A percentile compares a stretch with the other conserved stretches of the same genome.
phyloP scores from a whole-genome alignment of 371 early-diverging fungal species.

The Nematocida sp. region DNA sequence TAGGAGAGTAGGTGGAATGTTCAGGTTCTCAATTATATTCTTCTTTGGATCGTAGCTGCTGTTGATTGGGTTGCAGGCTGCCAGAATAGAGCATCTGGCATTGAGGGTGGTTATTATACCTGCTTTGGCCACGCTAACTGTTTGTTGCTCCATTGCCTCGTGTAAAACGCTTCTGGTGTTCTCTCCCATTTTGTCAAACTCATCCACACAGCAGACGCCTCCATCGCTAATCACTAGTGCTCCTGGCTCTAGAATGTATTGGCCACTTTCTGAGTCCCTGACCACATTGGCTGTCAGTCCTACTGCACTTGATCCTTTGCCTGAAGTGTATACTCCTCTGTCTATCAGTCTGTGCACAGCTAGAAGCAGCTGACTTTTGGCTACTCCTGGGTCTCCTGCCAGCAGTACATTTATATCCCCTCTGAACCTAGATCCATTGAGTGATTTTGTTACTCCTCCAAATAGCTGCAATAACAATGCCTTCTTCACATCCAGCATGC shows the following conservation, averaged over 20 bases:
- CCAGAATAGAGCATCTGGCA: conserved; percentile 64
- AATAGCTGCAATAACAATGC: conserved; percentile 89
- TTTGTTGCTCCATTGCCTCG: conserved; percentile 66
- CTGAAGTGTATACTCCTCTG: conserved; percentile 94
- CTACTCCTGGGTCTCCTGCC: conserved; percentile 65
- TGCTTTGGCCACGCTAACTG: conserved; percentile 65
- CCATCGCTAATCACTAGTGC: conserved; percentile 64
- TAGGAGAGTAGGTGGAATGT: conserved; percentile 63
- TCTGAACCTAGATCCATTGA: conserved; percentile 56
- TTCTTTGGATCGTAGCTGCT: conserved; percentile 64
- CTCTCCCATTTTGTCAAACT: conserved; percentile 67
- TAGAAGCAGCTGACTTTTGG: conserved; percentile 64
- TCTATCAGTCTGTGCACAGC: conserved; percentile 83
- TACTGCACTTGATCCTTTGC: conserved; percentile 94
- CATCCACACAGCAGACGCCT: conserved; percentile 65
- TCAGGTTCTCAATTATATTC: conserved; percentile 65
- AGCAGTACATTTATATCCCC: conserved; percentile 65
- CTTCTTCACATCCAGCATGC: conserved; percentile 92
- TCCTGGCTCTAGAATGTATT: conserved; percentile 73
- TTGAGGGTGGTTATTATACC: conserved; percentile 66
- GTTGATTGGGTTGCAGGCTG: conserved; percentile 65
- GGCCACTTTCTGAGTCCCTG: conserved; percentile 86
- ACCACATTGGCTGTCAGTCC: conserved; percentile 97
- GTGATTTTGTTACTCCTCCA: conserved; percentile 72
- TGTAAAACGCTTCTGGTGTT: conserved; percentile 63